These are phyloP conservation scores for Colletotrichum cordylinicola DNA, from an alignment of 2,329 filamentous ascomycete species.

Conservation along the genomic window DNA sequence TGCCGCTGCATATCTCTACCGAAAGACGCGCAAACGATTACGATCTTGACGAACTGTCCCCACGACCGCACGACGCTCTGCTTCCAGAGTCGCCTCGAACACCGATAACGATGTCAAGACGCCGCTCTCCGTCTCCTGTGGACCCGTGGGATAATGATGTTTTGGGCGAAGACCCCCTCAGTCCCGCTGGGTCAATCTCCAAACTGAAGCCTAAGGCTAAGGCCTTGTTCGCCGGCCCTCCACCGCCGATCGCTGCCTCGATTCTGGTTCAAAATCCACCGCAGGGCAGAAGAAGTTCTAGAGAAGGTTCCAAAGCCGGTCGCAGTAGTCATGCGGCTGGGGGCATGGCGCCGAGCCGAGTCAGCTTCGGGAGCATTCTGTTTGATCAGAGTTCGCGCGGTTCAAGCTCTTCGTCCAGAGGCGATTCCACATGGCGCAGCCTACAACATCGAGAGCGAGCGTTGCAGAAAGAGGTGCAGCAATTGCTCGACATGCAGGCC, in stretches of 20 bases:
- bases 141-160: slow-evolving; percentile 7
- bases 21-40: slow-evolving; percentile 36
- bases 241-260: slow-evolving; percentile 55
- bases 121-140: slow-evolving; percentile 7
- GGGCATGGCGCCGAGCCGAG: slow-evolving; percentile 1
- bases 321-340: background rate
- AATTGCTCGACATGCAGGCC: slow-evolving; percentile 55
- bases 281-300: background rate
- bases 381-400: slow-evolving; percentile 38
- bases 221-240: slow-evolving; percentile 53
- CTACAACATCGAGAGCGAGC: slow-evolving; percentile 51
- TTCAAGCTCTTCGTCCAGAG: slow-evolving; percentile 17
- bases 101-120: slow-evolving; percentile 11
- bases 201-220: slow-evolving; percentile 35
- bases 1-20: slow-evolving; percentile 30
- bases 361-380: slow-evolving; percentile 39
- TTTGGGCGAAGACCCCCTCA: slow-evolving; percentile 9
- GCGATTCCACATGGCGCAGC: slow-evolving; percentile 52
- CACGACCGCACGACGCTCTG: slow-evolving; percentile 35
- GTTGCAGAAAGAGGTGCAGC: slow-evolving; percentile 53
- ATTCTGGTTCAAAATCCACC: slow-evolving; percentile 34
- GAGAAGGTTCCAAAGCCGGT: background rate
- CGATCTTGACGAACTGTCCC: slow-evolving; percentile 44
- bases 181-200: slow-evolving; percentile 35
- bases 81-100: slow-evolving; percentile 26